A percentile compares a stretch with the other conserved stretches of the same genome.
Conservation (phyloP, 2,329 filamentous ascomycete genomes). For the Colletotrichum cereale region DNA sequence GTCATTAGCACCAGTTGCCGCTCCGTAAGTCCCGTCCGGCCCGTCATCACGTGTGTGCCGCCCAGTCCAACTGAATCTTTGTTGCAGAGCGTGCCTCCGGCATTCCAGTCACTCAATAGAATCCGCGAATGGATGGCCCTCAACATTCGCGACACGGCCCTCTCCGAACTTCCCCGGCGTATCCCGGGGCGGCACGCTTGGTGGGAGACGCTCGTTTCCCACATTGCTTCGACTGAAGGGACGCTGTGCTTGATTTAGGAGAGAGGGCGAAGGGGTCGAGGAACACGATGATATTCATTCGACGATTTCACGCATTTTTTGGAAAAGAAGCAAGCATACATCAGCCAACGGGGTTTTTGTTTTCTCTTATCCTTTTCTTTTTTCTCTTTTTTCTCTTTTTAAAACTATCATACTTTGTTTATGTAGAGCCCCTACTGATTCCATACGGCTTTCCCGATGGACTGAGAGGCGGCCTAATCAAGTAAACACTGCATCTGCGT, state of each 20-base stretch:
- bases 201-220: constrained; percentile 56
- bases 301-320: background rate
- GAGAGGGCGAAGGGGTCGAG: background rate
- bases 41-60: constrained; percentile 1
- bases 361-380: background rate
- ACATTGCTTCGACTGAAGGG: constrained; percentile 50
- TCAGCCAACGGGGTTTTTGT: background rate
- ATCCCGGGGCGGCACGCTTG: constrained; percentile 51
- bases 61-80: background rate
- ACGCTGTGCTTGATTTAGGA: constrained; percentile 55
- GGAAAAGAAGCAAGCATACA: background rate
- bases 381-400: background rate
- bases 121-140: constrained; percentile 53
- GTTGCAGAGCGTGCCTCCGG: constrained; percentile 56
- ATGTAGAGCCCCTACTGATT: no score
- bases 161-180: constrained; percentile 39
- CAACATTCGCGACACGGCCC: constrained; percentile 41
- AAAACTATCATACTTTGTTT: background rate
- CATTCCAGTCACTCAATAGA: constrained; percentile 49
- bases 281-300: background rate
- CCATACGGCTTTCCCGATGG: background rate
- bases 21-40: constrained; percentile 51
- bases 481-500: background rate
- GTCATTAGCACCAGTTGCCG: constrained; percentile 54
- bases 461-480: background rate